Conservation (phyloP, 2,329 filamentous ascomycete genomes). For the Cephalotrichum gorgonifer region DNA sequence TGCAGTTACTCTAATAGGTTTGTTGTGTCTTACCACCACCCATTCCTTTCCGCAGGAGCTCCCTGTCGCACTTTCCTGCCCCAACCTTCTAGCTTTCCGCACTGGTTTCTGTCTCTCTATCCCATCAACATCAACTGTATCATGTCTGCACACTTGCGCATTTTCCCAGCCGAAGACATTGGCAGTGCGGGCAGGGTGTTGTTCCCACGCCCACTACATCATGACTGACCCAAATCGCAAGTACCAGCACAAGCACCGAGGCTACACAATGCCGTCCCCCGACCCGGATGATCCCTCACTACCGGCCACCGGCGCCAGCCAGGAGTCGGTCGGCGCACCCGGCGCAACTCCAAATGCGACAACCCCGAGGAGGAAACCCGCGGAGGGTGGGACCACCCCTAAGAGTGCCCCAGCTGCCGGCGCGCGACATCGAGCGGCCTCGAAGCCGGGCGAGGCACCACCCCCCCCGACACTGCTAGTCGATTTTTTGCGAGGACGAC, state of each 20-base stretch:
- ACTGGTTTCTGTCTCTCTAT: not conserved
- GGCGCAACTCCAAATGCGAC: constrained; percentile 5
- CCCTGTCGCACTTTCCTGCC: not conserved
- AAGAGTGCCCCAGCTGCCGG: constrained; percentile 30
- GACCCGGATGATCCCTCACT: constrained; percentile 2
- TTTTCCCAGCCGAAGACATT: constrained; percentile 2
- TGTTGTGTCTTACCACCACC: not conserved
- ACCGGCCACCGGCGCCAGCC: not conserved
- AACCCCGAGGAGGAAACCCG: not conserved
- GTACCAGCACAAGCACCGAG: constrained; percentile 3
- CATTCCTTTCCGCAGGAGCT: not conserved
- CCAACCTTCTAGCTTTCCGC: not conserved
- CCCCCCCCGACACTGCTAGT: constrained; percentile 38
- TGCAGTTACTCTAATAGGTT: not conserved
- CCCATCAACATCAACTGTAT: not conserved
- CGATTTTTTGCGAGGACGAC: constrained; percentile 48
- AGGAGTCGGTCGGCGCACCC: not conserved
- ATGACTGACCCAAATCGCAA: constrained; percentile 4
- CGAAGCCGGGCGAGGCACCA: constrained; percentile 24
- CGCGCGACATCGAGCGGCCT: constrained; percentile 21
- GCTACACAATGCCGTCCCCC: constrained; percentile 1
- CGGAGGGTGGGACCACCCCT: constrained; percentile 17
- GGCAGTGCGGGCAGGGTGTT: constrained; percentile 5
- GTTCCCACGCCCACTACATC: not conserved
- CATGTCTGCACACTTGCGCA: constrained; percentile 1